A percentile compares a stretch with the other conserved stretches of the same genome.
These are phyloP conservation scores for Wickerhamomyces tratensis DNA, from an alignment of 805 yeast genomes.

Conservation along the genomic window DNA sequence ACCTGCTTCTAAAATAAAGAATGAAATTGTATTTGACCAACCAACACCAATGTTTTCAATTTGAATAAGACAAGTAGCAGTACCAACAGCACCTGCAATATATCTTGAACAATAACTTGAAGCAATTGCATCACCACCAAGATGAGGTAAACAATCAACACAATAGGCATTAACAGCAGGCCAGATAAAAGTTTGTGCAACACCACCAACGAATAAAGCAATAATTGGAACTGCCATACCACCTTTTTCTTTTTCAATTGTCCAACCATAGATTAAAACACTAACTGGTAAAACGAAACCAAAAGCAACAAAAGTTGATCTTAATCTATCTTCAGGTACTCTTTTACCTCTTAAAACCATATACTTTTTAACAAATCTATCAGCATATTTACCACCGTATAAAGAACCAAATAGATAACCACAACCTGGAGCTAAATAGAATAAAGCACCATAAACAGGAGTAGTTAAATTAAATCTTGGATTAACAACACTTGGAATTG, in stretches of 20 bases:
- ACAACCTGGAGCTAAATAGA: conserved; percentile 47
- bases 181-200: conserved; percentile 41
- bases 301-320: conserved; percentile 27
- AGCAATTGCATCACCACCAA: conserved; percentile 47
- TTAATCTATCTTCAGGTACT: conserved; percentile 43
- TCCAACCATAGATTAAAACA: conserved; percentile 45
- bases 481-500: conserved; percentile 44
- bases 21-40: conserved; percentile 44
- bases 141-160: conserved; percentile 45
- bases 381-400: conserved; percentile 45
- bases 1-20: conserved; percentile 31
- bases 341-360: conserved; percentile 28
- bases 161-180: conserved; percentile 49
- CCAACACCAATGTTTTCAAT: conserved; percentile 44
- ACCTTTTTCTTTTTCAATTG: conserved; percentile 37
- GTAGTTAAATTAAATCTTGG: conserved; percentile 40
- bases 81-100: conserved; percentile 39
- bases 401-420: conserved; percentile 43
- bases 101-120: conserved; percentile 43
- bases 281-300: conserved; percentile 37
- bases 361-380: conserved; percentile 33
- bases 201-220: conserved; percentile 35
- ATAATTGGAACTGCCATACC: conserved; percentile 47
- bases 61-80: conserved; percentile 38
- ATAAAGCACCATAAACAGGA: conserved; percentile 42